Conservation (phyloP, 179 eudicot species). For the Corrigiola litoralis region DNA sequence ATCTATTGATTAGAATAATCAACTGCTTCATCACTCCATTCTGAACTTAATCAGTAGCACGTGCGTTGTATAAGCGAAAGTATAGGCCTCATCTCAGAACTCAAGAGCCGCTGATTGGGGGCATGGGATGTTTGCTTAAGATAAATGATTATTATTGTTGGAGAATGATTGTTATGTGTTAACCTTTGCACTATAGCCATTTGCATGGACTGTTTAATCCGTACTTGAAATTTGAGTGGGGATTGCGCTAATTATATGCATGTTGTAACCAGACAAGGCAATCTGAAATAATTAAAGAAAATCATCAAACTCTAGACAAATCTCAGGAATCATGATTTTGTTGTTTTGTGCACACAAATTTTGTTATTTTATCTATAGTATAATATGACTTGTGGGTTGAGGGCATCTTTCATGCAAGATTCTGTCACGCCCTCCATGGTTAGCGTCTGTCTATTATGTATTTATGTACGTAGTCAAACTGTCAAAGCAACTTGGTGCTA, state of each 20-base stretch:
- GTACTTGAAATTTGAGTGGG: background rate
- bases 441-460: background rate
- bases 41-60: conserved; percentile 4
- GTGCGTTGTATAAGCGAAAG: conserved; percentile 5
- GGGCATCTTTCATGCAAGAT: conserved; percentile 9
- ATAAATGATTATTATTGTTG: background rate
- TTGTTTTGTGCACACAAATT: conserved; percentile 9
- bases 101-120: background rate
- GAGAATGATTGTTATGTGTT: background rate
- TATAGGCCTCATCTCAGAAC: background rate
- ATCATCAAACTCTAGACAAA: conserved; percentile 4
- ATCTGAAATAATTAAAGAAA: background rate
- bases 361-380: background rate
- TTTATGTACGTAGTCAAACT: background rate
- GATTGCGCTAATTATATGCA: background rate
- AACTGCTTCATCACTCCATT: background rate
- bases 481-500: background rate
- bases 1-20: background rate
- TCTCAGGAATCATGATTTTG: conserved; percentile 18
- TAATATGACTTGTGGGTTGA: background rate
- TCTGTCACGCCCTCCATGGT: background rate
- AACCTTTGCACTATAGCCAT: background rate
- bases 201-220: background rate
- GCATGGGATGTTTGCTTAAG: background rate
- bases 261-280: conserved; percentile 19